Evolutionary conservation across 139 green algal species (phyloP).

Genomic region (Chlorella ohadii): DNA sequence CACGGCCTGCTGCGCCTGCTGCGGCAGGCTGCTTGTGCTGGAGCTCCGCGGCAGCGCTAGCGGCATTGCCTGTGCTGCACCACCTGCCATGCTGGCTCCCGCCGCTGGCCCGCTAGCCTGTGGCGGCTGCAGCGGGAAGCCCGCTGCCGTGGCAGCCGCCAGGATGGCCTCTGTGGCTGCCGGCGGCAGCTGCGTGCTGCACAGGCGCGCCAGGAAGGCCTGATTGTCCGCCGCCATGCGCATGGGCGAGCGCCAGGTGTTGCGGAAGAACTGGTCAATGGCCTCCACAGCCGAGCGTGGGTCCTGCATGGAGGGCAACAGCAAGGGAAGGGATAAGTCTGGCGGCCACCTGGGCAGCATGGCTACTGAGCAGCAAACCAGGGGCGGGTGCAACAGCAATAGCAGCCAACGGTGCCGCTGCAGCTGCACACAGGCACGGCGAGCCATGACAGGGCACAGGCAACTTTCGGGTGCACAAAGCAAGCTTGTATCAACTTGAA

Average conservation of each 20-base stretch:
- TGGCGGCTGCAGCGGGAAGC: constrained; percentile 8
- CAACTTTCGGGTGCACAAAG: too few relatives aligned
- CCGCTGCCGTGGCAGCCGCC: background rate
- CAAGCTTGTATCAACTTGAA: too few relatives aligned
- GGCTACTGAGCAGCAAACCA: background rate
- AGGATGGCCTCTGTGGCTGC: constrained; percentile 21
- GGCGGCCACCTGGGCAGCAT: too few relatives aligned
- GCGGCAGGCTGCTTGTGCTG: background rate
- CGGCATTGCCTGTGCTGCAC: background rate
- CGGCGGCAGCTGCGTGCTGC: constrained; percentile 25
- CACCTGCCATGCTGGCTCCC: background rate
- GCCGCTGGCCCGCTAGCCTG: background rate
- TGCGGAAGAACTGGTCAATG: constrained; percentile 46
- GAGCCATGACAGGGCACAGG: too few relatives aligned
- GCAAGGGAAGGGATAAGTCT: too few relatives aligned
- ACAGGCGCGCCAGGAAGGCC: constrained; percentile 35
- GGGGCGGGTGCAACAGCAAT: too few relatives aligned
- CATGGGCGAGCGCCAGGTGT: constrained; percentile 44
- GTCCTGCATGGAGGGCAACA: background rate
- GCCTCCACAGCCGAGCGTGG: constrained; percentile 30
- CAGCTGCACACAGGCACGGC: too few relatives aligned
- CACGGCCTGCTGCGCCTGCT: background rate
- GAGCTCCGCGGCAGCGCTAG: background rate
- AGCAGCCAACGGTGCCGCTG: too few relatives aligned
- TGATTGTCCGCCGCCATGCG: constrained; percentile 47